Percentiles rank a stretch among this genome's conserved stretches.
phyloP scores from a whole-genome alignment of 23 red algal species.

The Gracilaria domingensis region DNA sequence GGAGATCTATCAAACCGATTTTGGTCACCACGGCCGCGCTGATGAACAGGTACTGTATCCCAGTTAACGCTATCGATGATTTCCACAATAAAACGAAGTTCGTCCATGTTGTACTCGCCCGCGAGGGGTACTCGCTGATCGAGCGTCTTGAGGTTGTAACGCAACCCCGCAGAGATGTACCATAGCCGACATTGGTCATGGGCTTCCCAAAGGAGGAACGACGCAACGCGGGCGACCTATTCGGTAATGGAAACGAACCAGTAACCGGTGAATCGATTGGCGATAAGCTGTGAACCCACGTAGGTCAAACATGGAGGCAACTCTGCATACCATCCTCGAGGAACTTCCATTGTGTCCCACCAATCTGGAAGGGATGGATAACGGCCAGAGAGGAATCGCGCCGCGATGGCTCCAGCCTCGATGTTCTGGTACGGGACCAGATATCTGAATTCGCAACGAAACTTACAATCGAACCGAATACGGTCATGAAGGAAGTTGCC shows the following conservation, averaged over 20 bases:
- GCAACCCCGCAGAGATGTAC: not conserved
- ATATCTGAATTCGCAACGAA: too few relatives aligned
- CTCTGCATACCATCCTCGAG: conserved; percentile 9
- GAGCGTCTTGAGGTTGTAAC: not conserved
- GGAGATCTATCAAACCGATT: not conserved
- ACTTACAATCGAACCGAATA: too few relatives aligned
- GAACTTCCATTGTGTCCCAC: not conserved
- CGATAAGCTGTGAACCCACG: not conserved
- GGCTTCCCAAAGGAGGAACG: not conserved
- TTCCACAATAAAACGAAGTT: not conserved
- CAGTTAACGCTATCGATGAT: conserved; percentile 11
- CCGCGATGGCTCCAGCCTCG: too few relatives aligned
- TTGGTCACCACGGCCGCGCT: not conserved
- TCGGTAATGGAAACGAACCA: conserved; percentile 24
- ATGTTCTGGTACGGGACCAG: too few relatives aligned
- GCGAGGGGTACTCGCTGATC: not conserved
- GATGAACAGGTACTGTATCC: not conserved
- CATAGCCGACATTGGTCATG: conserved; percentile 9
- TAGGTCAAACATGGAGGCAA: conserved; percentile 26
- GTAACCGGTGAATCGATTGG: not conserved
- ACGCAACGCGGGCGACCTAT: not conserved
- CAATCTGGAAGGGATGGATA: not conserved
- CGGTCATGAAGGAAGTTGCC: too few relatives aligned
- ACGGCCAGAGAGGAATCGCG: not conserved
- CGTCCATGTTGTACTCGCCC: not conserved